Conservation (phyloP, 331 rosid genomes). For the Stylosanthes scabra region DNA sequence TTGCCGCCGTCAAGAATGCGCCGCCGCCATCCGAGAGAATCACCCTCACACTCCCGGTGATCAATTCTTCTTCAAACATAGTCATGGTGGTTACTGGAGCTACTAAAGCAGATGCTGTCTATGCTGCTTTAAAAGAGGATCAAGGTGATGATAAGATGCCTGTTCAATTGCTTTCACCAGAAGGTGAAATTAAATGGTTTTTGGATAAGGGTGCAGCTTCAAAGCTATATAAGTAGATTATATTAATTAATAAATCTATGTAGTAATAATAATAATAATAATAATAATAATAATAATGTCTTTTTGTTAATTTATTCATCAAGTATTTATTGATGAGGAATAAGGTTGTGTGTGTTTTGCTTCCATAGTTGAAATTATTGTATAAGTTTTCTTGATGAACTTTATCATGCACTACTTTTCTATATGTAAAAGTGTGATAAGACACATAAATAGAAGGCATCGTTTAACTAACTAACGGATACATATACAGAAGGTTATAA, state of each 20-base stretch:
- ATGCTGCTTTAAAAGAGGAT: conserved; percentile 54
- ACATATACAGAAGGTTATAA: too few relatives aligned
- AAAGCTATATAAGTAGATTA: conserved; percentile 45
- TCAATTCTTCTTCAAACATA: conserved; percentile 66
- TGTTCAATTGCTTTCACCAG: conserved; percentile 64
- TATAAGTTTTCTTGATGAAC: too few relatives aligned
- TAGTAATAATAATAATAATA: too few relatives aligned
- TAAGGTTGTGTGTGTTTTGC: conserved; percentile 20
- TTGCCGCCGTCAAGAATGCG: conserved; percentile 63
- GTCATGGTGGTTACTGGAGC: conserved; percentile 82
- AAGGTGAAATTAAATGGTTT: conserved; percentile 78
- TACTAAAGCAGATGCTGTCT: conserved; percentile 68
- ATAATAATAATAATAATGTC: too few relatives aligned
- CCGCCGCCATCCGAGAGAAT: conserved; percentile 89
- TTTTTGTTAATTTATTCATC: neutral
- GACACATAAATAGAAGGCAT: too few relatives aligned
- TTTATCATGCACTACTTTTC: too few relatives aligned
- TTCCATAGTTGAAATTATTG: conserved; percentile 18
- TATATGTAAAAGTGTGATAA: too few relatives aligned
- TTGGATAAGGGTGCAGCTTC: conserved; percentile 86
- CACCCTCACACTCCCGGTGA: conserved; percentile 73
- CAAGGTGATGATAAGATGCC: conserved; percentile 56
- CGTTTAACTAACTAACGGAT: too few relatives aligned
- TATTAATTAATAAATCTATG: too few relatives aligned
- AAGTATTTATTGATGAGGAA: conserved; percentile 3